These are phyloP conservation scores for Paraconiothyrium sp. DNA, from an alignment of 2,329 filamentous ascomycete species.

Conservation along the genomic window DNA sequence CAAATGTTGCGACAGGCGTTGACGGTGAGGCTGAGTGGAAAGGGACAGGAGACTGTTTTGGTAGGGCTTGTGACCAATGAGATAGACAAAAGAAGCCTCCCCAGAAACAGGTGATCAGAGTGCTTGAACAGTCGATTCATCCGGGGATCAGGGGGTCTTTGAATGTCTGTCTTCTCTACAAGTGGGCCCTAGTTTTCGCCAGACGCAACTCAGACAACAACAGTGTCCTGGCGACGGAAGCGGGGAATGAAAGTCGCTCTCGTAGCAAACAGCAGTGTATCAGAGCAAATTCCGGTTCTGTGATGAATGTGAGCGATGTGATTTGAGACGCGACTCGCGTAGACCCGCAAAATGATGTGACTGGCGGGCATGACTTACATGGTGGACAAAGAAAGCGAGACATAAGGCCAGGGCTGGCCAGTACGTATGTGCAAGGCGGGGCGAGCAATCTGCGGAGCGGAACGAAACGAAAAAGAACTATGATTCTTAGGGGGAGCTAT, in stretches of 20 bases:
- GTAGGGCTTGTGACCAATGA: slow-evolving; percentile 43
- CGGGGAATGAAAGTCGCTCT: slow-evolving; percentile 39
- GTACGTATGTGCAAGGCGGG: slow-evolving; percentile 34
- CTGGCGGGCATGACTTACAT: slow-evolving; percentile 46
- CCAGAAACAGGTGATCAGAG: slow-evolving; percentile 46
- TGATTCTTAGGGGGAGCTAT: slow-evolving; percentile 36
- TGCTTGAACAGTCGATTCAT: slow-evolving; percentile 49
- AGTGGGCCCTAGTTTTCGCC: slow-evolving; percentile 38
- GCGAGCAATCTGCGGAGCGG: slow-evolving; percentile 30
- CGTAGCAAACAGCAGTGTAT: slow-evolving; percentile 43
- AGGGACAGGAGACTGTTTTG: slow-evolving; percentile 31
- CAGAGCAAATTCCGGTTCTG: slow-evolving; percentile 49
- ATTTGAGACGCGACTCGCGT: slow-evolving; percentile 42
- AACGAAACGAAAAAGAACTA: slow-evolving; percentile 32
- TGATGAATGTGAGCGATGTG: slow-evolving; percentile 46
- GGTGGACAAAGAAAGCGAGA: slow-evolving; percentile 48
- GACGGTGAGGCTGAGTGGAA: slow-evolving; percentile 26
- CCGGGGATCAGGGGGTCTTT: slow-evolving; percentile 48
- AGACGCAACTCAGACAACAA: slow-evolving; percentile 38
- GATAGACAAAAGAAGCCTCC: slow-evolving; percentile 37
- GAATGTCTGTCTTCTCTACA: slow-evolving; percentile 43
- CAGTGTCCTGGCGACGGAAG: slow-evolving; percentile 41
- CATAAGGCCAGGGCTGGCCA: slow-evolving; percentile 40
- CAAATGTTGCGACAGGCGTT: slow-evolving; percentile 36
- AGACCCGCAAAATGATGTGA: slow-evolving; percentile 45